These are phyloP conservation scores for Lolium rigidum DNA, from an alignment of 176 grass and related monocot species.

Conservation along the genomic window DNA sequence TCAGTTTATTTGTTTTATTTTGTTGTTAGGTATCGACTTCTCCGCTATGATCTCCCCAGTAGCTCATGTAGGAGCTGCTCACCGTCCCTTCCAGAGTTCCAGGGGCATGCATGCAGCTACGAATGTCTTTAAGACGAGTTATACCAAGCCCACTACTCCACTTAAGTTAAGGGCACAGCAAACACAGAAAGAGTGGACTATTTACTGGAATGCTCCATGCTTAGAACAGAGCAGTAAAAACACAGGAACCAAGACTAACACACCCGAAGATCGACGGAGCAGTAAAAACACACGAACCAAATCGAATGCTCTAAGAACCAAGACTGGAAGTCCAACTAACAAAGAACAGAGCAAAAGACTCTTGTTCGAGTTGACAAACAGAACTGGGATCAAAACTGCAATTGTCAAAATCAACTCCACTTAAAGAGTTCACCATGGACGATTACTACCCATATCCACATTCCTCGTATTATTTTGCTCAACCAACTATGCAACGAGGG, in stretches of 20 bases:
- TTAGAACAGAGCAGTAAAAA: neutral
- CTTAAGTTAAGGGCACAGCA: no score
- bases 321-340: neutral
- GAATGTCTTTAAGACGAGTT: no score
- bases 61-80: no score
- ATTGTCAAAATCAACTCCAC: conserved; percentile 43
- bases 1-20: no score
- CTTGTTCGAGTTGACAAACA: neutral
- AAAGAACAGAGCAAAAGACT: neutral
- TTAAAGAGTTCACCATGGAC: conserved; percentile 46
- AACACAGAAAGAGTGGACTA: no score
- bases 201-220: no score
- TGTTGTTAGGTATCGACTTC: no score
- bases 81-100: no score
- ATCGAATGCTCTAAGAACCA: neutral
- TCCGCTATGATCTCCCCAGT: no score
- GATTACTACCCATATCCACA: conserved; percentile 45
- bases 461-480: conserved; percentile 61
- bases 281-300: neutral
- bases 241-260: neutral
- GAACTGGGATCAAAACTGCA: conserved; percentile 32
- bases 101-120: no score
- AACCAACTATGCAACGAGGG: conserved; percentile 49
- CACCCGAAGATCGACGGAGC: neutral
- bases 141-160: no score